Base-by-base conservation (phyloP, 257 asterid species). In the Scutellaria minor region DNA sequence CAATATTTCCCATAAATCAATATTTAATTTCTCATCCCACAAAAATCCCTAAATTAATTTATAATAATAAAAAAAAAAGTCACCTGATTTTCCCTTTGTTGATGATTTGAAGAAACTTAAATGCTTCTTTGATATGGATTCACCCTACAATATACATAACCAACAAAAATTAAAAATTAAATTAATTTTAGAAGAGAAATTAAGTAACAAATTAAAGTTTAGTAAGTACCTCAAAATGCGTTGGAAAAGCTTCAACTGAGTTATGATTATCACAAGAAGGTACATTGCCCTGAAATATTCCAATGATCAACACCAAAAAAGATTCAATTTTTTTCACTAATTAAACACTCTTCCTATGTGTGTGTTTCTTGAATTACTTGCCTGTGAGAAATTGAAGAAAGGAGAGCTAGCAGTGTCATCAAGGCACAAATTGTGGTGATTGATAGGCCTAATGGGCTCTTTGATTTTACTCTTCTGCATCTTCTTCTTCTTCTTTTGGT, bases 401-500 rank as follows among this genome's bases (percentile, higher is more conserved):
- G 95, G 86, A 70, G 98, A 93, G 86, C 90, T 89, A 56, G 98
- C 98, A 67, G 98, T 93, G 24, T 93, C 98, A 83, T 91, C 98
- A 71, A 91, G 96, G 67, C 86, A 86, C 71, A 77, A 48, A 59
- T 51, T 81, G 22, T 76, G 76, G 40, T 78, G 69, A 45, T 76
- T 81, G 20, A 80, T 63, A 10, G 74, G 63, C 45, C 47, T 6
- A 18, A 46, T 56, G 0, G 58, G 58, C 48, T 83, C 85, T 66
- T 76, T 83, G 0, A 22, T 76, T 45, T 78, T 79, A 68, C 59
- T 74, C 22, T 70, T 83, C 15, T 69, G 55, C n/a, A 77, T 83
- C 50, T 37, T 64, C 57, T 75, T 78, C 71, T 15, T 79, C 14
- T 77, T 81, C 62, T 58, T 64, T 35, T 80, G 70, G 39, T 31